Percentiles rank a stretch among this genome's conserved stretches.
Conservation (phyloP, 2,329 filamentous ascomycete genomes). For the Leptographium radiaticola region DNA sequence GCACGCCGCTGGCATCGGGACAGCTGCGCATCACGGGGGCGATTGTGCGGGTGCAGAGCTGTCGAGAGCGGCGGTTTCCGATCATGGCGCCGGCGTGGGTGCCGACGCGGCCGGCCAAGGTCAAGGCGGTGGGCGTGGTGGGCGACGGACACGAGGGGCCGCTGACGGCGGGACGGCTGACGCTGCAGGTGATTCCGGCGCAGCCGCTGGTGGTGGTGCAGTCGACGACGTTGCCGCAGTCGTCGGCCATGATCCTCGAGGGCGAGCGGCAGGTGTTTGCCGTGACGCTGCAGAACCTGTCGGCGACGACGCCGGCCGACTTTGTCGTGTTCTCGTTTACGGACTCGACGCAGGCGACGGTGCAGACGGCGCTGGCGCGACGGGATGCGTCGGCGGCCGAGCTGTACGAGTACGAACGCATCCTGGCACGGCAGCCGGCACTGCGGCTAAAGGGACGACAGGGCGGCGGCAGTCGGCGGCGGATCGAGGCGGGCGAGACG, state of each 20-base stretch:
- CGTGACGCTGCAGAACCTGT: conserved; percentile 69
- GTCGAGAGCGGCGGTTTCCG: conserved; percentile 69
- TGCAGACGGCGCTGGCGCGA: conserved; percentile 62
- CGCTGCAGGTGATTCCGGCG: conserved; percentile 61
- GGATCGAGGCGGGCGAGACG: conserved; percentile 54
- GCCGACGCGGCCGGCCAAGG: conserved; percentile 53
- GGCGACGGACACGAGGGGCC: conserved; percentile 21
- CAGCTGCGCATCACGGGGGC: conserved; percentile 65
- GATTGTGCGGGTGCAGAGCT: conserved; percentile 65
- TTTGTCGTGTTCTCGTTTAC: conserved; percentile 81
- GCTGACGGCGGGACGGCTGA: conserved; percentile 38
- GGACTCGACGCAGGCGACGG: conserved; percentile 68
- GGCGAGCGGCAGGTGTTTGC: conserved; percentile 70
- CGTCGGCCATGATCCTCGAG: conserved; percentile 83
- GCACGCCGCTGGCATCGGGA: conserved; percentile 54
- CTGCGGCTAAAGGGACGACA: conserved; percentile 39
- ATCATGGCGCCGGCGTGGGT: conserved; percentile 71
- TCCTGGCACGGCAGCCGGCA: conserved; percentile 62
- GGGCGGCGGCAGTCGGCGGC: conserved; percentile 26
- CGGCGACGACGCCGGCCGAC: conserved; percentile 57
- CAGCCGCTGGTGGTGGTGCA: conserved; percentile 70
- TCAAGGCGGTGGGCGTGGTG: conserved; percentile 59
- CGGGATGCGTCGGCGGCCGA: conserved; percentile 69
- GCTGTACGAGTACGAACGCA: conserved; percentile 74
- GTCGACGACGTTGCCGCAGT: conserved; percentile 66